phyloP scores from a whole-genome alignment of 306 rosid species.

The Quercus suber region DNA sequence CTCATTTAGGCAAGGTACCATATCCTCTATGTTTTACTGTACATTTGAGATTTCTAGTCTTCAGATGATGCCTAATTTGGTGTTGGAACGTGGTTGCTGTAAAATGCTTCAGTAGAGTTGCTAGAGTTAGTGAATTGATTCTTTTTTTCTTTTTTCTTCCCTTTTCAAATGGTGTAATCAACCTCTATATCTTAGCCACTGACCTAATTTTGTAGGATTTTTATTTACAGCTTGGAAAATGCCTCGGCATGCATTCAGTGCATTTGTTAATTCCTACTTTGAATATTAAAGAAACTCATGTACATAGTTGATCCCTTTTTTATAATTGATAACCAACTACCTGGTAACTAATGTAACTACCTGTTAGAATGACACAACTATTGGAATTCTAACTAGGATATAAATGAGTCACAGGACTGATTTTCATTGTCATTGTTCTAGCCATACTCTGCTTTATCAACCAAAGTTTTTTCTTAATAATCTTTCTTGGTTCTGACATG shows the following conservation, averaged over 20 bases:
- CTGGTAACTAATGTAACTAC: background rate
- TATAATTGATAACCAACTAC: background rate
- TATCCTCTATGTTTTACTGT: background rate
- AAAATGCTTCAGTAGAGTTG: background rate
- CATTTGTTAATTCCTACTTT: background rate
- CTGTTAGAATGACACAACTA: background rate
- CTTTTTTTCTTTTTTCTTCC: background rate
- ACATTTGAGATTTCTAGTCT: no score
- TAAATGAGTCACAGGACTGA: background rate
- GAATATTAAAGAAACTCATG: background rate
- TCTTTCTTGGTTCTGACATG: no score
- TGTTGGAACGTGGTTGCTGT: background rate
- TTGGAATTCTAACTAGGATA: background rate
- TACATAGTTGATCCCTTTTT: background rate
- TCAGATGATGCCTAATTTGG: constrained; percentile 12
- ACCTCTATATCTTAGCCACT: background rate
- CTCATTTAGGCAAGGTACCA: constrained; percentile 83
- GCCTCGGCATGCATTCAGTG: background rate
- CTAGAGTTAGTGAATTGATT: background rate
- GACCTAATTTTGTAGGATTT: background rate
- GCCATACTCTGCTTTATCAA: background rate
- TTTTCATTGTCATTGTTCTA: background rate
- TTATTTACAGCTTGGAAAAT: background rate
- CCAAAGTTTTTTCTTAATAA: background rate
- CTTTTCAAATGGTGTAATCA: background rate